Base-by-base conservation (phyloP, 164 flowering plant species). In the Buxus sempervirens region DNA sequence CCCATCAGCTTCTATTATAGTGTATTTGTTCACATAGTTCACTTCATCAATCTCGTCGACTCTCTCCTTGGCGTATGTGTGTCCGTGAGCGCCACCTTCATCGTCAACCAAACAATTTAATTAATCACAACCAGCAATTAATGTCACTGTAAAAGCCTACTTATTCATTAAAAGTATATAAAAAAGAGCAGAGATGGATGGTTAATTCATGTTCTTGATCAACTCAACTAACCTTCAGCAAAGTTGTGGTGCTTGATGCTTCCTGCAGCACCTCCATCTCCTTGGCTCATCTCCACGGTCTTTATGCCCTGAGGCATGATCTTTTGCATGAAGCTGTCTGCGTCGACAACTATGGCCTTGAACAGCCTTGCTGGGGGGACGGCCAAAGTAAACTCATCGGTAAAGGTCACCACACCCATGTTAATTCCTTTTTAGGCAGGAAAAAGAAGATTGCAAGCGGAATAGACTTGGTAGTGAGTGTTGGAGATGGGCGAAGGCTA, bases 261-360 rank as follows among this genome's bases (percentile, higher is more conserved):
- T 55, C 83, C n/a, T n/a, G n/a, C 83, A 13, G 68, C 66, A 1
- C 73, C 77, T 23, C 83, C 83, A 56, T 78, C 74, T 1, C 83
- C 83, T 12, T 75, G 67, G 9, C 76, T 23, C 0, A 72, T 12
- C 0, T 73, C 71, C 5, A 74, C 38, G 22, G 66, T 74, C 19
- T 58, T 38, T 3, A 78, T 70, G 19, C 36, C 42, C 10, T 68
- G 73, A 0, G 76, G 77, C 58, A 78, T 51, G 54, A 81, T 67
- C 65, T 73, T 78, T 5, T 81, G 83, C 28, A 78, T 51, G 16
- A 81, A 58, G 13, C 58, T 73, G 32, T 69, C 60, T 9, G 74
- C 62, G 27, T 81, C 84, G 0, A 76, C 28, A 26, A 78, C 64
- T 25, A 81, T 51, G n/a, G 80, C 84, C 28, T 54, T 67, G 73